These are phyloP conservation scores for Rhododendron mucronatum DNA, from an alignment of 148 eudicot species.

Conservation along the genomic window DNA sequence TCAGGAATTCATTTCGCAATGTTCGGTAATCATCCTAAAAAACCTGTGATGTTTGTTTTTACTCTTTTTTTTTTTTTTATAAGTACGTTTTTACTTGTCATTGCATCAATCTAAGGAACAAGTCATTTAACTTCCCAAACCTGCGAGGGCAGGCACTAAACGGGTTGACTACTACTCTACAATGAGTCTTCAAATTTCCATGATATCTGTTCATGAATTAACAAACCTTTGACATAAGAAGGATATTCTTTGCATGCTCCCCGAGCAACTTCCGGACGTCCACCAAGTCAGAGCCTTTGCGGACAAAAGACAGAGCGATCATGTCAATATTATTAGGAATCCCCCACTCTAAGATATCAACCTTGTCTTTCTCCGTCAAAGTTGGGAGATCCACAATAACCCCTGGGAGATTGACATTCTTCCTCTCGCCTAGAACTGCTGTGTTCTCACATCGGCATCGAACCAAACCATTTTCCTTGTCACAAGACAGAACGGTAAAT, in stretches of 20 bases:
- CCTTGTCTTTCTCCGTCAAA: conserved; percentile 46
- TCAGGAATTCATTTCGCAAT: neutral
- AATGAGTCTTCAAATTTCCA: neutral
- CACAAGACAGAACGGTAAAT: conserved; percentile 40
- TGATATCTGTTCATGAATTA: neutral
- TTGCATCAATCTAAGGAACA: neutral
- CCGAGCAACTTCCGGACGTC: conserved; percentile 49
- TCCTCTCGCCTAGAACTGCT: conserved; percentile 48
- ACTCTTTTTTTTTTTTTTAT: neutral
- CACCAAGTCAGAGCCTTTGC: conserved; percentile 49
- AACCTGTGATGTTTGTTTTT: neutral
- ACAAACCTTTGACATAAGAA: conserved; percentile 52
- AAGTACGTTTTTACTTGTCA: neutral
- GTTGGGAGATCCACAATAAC: conserved; percentile 53
- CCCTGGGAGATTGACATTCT: conserved; percentile 54
- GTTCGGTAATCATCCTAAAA: neutral
- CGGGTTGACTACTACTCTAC: neutral
- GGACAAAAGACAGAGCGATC: conserved; percentile 55
- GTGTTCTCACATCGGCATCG: conserved; percentile 52
- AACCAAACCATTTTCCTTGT: conserved; percentile 34
- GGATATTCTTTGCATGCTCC: conserved; percentile 37
- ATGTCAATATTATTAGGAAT: conserved; percentile 49
- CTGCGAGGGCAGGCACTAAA: neutral
- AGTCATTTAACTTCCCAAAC: neutral
- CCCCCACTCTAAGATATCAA: conserved; percentile 50